These are phyloP conservation scores for Excoecaria cochinchinensis DNA, from an alignment of 345 rosid species.

Conservation along the genomic window DNA sequence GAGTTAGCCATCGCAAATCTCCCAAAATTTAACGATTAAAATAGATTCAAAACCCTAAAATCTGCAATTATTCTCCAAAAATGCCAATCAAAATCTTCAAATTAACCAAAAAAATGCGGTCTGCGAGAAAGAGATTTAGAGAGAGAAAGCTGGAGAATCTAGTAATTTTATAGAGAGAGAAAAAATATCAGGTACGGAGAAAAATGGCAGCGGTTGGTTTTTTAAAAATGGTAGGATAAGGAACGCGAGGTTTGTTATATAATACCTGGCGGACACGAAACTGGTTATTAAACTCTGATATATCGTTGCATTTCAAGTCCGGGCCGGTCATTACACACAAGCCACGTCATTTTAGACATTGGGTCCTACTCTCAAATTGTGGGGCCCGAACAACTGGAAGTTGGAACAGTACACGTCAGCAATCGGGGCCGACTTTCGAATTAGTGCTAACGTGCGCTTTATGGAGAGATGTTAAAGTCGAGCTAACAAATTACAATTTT, in stretches of 20 bases:
- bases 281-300: slow-evolving; percentile 4
- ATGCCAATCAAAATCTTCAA: not conserved
- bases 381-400: not conserved
- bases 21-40: not conserved
- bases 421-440: not conserved
- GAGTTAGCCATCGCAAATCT: slow-evolving; percentile 52
- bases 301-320: slow-evolving; percentile 14
- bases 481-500: no score
- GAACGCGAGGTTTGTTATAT: not conserved
- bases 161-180: not conserved
- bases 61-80: not conserved
- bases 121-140: not conserved
- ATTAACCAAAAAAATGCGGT: not conserved
- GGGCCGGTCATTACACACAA: not conserved
- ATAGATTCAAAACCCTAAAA: slow-evolving; percentile 18
- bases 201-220: not conserved
- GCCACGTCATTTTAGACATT: slow-evolving; percentile 6
- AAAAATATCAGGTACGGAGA: not conserved
- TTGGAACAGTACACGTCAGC: slow-evolving; percentile 19
- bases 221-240: not conserved
- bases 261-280: slow-evolving; percentile 33
- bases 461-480: no score
- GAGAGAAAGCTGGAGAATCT: not conserved
- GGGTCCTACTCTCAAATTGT: not conserved
- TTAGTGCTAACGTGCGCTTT: not conserved